These are phyloP conservation scores for Malus hybrid DNA, from an alignment of 331 rosid species.

Conservation along the genomic window DNA sequence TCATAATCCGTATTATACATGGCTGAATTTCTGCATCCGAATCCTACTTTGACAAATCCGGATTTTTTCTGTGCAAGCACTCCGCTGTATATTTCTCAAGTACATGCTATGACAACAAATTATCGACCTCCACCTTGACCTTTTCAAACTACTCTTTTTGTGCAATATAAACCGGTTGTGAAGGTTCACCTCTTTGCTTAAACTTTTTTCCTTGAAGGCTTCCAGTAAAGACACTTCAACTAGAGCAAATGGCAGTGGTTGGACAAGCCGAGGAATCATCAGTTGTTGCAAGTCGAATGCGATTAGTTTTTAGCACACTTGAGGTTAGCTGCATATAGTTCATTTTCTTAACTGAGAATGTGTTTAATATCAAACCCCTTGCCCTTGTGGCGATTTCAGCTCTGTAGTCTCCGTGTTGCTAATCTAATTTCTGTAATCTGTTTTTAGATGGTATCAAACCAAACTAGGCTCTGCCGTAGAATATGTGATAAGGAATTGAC, in stretches of 20 bases:
- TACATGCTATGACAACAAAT: background rate
- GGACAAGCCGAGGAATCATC: slow-evolving; percentile 86
- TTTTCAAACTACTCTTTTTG: background rate
- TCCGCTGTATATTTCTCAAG: background rate
- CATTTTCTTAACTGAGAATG: background rate
- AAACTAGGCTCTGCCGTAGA: too few species aligned
- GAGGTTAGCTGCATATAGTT: slow-evolving; percentile 49
- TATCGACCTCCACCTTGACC: background rate
- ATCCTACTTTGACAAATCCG: background rate
- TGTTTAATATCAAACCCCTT: background rate
- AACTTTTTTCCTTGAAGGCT: slow-evolving; percentile 51
- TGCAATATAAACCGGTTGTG: background rate
- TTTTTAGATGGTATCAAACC: too few species aligned
- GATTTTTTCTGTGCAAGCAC: background rate
- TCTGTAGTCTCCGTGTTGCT: too few species aligned
- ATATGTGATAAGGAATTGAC: too few species aligned
- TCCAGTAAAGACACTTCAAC: slow-evolving; percentile 93
- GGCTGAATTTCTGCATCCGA: background rate
- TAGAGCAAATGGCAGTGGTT: slow-evolving; percentile 91
- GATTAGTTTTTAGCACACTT: slow-evolving; percentile 77
- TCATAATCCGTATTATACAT: background rate
- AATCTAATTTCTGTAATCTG: too few species aligned
- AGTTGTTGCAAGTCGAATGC: slow-evolving; percentile 91
- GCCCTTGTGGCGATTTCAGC: background rate
- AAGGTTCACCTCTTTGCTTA: slow-evolving; percentile 7